phyloP scores from a whole-genome alignment of 2,329 filamentous ascomycete species.

The Fusarium concolor region DNA sequence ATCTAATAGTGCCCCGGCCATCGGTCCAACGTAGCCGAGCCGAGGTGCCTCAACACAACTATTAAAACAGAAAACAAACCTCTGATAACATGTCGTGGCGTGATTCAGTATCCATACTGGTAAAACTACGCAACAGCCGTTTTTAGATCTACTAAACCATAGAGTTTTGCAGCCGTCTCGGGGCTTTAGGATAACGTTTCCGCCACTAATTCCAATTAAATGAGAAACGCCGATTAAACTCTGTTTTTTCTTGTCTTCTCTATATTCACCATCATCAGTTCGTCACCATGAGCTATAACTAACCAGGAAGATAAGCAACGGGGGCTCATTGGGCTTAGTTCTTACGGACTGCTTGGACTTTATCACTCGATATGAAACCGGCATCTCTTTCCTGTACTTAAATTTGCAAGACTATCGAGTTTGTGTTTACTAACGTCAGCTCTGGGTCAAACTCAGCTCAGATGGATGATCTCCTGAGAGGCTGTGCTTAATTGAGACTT shows the following conservation, averaged over 20 bases:
- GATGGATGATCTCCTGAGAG: neutral
- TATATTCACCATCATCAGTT: conserved; percentile 14
- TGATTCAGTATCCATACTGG: neutral
- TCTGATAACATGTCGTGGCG: neutral
- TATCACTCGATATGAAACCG: neutral
- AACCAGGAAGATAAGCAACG: neutral
- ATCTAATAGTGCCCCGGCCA: conserved; percentile 7
- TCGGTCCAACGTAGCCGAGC: conserved; percentile 8
- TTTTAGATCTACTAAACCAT: conserved; percentile 3
- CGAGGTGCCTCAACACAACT: conserved; percentile 8
- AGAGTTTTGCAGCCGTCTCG: conserved; percentile 23
- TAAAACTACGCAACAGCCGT: conserved; percentile 27
- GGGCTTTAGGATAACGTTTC: conserved; percentile 21
- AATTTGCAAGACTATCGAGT: neutral
- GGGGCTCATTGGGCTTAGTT: neutral
- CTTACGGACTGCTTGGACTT: neutral
- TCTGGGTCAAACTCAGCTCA: neutral
- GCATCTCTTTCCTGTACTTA: neutral
- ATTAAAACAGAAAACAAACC: neutral
- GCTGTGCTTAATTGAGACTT: conserved; percentile 15
- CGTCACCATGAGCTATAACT: conserved; percentile 26
- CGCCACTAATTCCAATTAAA: conserved; percentile 27
- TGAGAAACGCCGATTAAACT: conserved; percentile 19
- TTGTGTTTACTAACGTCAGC: neutral
- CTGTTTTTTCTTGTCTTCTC: conserved; percentile 8